Base-by-base conservation (phyloP, 345 rosid genomes). In the Lumnitzera racemosa region DNA sequence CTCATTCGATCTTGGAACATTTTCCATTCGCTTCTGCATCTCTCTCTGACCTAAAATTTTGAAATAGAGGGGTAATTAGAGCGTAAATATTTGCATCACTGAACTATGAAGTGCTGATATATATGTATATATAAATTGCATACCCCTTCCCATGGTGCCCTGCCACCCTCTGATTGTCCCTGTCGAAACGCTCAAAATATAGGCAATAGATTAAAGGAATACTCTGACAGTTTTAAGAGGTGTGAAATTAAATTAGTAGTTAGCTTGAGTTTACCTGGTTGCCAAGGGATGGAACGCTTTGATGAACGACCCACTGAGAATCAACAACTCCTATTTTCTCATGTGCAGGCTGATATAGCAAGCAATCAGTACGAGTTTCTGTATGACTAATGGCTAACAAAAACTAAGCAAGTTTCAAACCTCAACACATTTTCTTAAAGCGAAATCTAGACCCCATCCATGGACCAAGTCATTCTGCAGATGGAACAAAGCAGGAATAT, bases 21-120 rank as follows among this genome's bases (percentile, higher is more conserved):
- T 3, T 62, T 58, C 98, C 98, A 92, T 72, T 92, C 98, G 56
- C 64, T 82, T 61, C 75, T 77, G 70, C 98, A 92, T 69, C 98
- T 82, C 66, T 82, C 85, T 69, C 91, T 83, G 65, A 89, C 98
- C 96, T 91, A 76, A 13, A 47, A 67, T 27, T 20, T 46, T 4
- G 16, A 46, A 17, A 53, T n/a, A 11, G 55, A 20, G 49, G 43
- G 12, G 20, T 29, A 24, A 23, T 12, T 49, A 12, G 25, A 63
- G 27, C 17, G 41, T 12, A 54, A 15, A 53, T 24, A 16, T 1
- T 23, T 17, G 13, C 16, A 15, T 14, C 52, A 11, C 5, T 17
- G 23, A 9, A 23, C 25, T 7, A 10, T 46, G 43, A 41, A n/a
- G 52, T 24, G 47, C 5, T 17, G 24, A 23, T 46, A 56, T 29